Percentiles rank a stretch among this genome's conserved stretches.
These are phyloP conservation scores for Vachellia pachyceras DNA, from an alignment of 306 rosid species.

Conservation along the genomic window DNA sequence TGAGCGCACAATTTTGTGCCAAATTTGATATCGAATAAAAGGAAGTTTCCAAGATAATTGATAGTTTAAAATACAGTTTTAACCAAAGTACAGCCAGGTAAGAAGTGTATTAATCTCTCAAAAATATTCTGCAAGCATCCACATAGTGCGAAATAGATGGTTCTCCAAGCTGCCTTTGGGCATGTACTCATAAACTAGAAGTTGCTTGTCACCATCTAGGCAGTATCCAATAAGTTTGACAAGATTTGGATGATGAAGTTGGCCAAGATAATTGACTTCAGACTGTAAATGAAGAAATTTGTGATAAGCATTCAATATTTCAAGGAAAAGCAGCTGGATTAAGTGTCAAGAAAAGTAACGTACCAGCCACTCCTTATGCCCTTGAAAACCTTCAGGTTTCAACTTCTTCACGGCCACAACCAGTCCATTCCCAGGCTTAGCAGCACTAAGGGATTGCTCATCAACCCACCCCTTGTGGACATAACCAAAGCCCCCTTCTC, in stretches of 20 bases:
- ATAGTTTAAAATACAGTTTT: constrained; percentile 15
- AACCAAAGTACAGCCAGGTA: constrained; percentile 8
- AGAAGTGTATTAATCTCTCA: background rate
- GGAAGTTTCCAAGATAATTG: constrained; percentile 6
- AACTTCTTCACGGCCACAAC: constrained; percentile 91
- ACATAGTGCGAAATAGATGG: constrained; percentile 88
- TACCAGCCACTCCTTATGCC: constrained; percentile 98
- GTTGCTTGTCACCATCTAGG: constrained; percentile 77
- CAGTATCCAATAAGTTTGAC: constrained; percentile 94
- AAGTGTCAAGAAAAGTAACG: constrained; percentile 25
- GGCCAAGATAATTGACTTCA: constrained; percentile 85
- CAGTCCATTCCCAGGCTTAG: constrained; percentile 62
- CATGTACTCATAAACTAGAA: constrained; percentile 92
- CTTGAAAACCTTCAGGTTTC: constrained; percentile 91
- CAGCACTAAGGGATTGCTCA: constrained; percentile 42
- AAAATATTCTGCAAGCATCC: constrained; percentile 20
- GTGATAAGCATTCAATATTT: constrained; percentile 30
- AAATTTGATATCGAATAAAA: background rate
- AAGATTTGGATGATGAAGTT: constrained; percentile 86
- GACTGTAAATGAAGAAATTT: constrained; percentile 57
- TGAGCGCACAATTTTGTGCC: constrained; percentile 18
- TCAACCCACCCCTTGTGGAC: constrained; percentile 89
- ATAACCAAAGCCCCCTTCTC: constrained; percentile 91
- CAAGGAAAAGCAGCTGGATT: constrained; percentile 6
- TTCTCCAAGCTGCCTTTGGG: constrained; percentile 85